Base-by-base conservation (phyloP, 1,284 basidiomycete species). In the Sparassis latifolia region DNA sequence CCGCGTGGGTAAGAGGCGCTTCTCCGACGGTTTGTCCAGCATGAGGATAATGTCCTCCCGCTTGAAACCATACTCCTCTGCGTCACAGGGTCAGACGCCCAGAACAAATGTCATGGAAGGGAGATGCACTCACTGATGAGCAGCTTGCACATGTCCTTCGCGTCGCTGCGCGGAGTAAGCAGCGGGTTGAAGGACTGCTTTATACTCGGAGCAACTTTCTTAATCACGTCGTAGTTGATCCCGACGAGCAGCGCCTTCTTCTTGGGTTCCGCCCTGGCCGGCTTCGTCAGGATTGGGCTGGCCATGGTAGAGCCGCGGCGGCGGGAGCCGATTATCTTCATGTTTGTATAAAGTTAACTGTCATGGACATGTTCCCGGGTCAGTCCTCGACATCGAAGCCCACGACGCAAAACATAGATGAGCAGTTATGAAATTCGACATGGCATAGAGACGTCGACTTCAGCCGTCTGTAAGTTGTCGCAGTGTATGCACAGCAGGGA, bases 221-320 rank as follows among this genome's bases (percentile, higher is more conserved):
- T 20, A 20, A 20, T 20, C 20, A 10, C 20, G 40, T 33, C 39
- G 37, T 50, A 50, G 41, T 45, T 42, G 40, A 51, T 47, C 27
- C 44, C 49, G 20, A 51, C 47, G 49, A 51, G 28, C 2, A 51
- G 33, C 3, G 49, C 49, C 45, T 51, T 51, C 40, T 42, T 41
- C 33, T 37, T 42, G 29, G 20, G 20, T 20, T 20, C 20, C 20
- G 20, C 20, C 20, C 20, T 20, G 20, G 20, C 20, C 20, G 20
- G 20, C 20, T 20, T 20, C 20, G 20, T 20, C 20, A 20, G 20
- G 20, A 20, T 20, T 20, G 20, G 20, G 20, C 20, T 20, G 20
- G 20, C 20, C 20, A 20, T 20, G 20, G 20, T 20, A 20, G 20
- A 20, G 20, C 20, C 20, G 20, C 20, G 20, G 20, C 20, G 20